Conservation (phyloP, 2,329 filamentous ascomycete species). For the Cryphonectria radicalis region DNA sequence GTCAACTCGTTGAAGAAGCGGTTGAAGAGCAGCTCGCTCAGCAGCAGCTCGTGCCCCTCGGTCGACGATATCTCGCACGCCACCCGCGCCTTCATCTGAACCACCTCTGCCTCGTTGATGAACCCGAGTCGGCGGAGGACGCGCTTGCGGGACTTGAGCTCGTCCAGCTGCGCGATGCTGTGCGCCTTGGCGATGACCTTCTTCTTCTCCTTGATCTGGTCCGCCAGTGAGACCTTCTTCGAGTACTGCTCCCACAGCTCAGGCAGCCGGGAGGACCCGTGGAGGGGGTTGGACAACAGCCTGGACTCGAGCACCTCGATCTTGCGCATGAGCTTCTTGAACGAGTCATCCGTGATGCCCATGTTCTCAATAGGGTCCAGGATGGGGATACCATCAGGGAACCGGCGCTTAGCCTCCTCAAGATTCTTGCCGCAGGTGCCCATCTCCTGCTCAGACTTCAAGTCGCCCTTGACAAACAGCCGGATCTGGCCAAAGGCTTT, state of each 20-base stretch:
- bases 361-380: constrained; percentile 96
- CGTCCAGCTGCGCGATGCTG: constrained; percentile 90
- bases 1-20: constrained; percentile 96
- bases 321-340: constrained; percentile 92
- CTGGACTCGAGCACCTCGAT: constrained; percentile 96
- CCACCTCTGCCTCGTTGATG: constrained; percentile 93
- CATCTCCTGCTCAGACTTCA: constrained; percentile 68
- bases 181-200: constrained; percentile 84
- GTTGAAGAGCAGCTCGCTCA: constrained; percentile 93
- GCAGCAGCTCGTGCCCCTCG: constrained; percentile 86
- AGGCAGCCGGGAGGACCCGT: constrained; percentile 83
- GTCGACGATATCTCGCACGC: constrained; percentile 96
- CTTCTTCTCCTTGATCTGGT: constrained; percentile 85
- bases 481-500: constrained; percentile 83
- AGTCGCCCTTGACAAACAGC: constrained; percentile 79
- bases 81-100: constrained; percentile 94
- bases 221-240: constrained; percentile 73
- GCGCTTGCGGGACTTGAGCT: constrained; percentile 93
- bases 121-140: constrained; percentile 93
- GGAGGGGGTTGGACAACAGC: constrained; percentile 84
- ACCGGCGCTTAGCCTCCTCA: constrained; percentile 80
- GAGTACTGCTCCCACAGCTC: constrained; percentile 88
- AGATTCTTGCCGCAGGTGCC: constrained; percentile 71
- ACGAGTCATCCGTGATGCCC: constrained; percentile 88
- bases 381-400: constrained; percentile 88